Evolutionary conservation across 2,329 filamentous ascomycete species (phyloP).

Genomic region (Trichoderma sp.): DNA sequence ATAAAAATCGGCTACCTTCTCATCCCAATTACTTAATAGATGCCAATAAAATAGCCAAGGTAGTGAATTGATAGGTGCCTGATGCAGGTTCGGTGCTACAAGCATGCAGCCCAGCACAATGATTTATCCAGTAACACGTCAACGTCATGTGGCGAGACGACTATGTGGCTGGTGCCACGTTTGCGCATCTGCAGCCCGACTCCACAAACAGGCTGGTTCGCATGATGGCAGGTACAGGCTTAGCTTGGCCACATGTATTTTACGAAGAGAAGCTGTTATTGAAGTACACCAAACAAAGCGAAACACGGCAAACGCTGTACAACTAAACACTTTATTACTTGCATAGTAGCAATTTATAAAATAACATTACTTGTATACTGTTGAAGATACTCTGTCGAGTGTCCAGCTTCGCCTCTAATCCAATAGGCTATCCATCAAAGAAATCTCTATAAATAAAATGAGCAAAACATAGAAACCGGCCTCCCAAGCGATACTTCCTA

Average conservation of each 20-base stretch:
- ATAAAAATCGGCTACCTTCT: neutral
- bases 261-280: neutral
- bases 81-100: neutral
- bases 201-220: neutral
- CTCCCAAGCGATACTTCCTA: neutral
- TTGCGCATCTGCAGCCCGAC: neutral
- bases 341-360: neutral
- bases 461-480: neutral
- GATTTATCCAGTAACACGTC: conserved; percentile 22
- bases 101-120: conserved; percentile 5
- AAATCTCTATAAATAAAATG: neutral
- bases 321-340: neutral
- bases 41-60: neutral
- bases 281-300: neutral
- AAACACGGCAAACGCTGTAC: neutral
- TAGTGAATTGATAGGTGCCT: conserved; percentile 14
- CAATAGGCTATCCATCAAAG: neutral
- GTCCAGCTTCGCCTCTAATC: neutral
- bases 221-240: neutral
- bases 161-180: conserved; percentile 28
- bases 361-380: neutral
- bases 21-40: neutral
- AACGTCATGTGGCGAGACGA: conserved; percentile 44
- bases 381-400: neutral
- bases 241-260: neutral